Base-by-base conservation (phyloP, 225 moss, liverwort and hornwort species). In the Bryoerythrophyllum caledonicum region DNA sequence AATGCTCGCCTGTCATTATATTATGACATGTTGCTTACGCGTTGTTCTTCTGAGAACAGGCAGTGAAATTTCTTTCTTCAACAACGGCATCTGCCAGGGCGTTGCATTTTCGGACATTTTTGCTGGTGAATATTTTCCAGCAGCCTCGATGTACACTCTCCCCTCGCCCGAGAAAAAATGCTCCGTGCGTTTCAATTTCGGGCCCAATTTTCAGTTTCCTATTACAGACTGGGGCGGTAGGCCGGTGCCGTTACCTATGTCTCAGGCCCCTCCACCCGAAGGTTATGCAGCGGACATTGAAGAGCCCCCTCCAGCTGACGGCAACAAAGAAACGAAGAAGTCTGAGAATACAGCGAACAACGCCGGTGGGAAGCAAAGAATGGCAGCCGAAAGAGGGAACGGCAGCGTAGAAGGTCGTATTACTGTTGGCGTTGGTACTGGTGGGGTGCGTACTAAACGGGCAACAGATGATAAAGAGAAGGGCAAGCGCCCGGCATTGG, bases 141-240 rank as follows among this genome's bases (percentile, higher is more conserved):
- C 95, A 64, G 95, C 99, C 56, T 99, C 99, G 28, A 95, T 99
- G 95, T 99, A 90, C 76, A 99, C 99, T 38, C 91, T 81, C 30
- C 99, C 95, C 66, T 73, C 79, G 30, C 90, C 86, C 54, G 83
- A 92, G 76, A 93, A 95, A 55, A 88, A 82, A 67, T 93, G 91
- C 77, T 87, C 90, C 34, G 89, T 95, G 62, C 88, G 88, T 57
- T 99, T 99, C 70, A 99, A 95, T 82, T 99, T 99, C 81, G 97
- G 97, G 28, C 97, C 97, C 64, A 85, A 84, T 21, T 99, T 93
- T 76, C 87, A 81, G 62, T 90, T 80, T 77, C 93, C 95, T 49
- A 80, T 89, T 15, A 26, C 77, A 52, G 90, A 93, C 37, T 85
- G 93, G 85, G 95, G 93, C 78, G 86, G 89, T 68, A 79, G 93